Conservation (phyloP, 768 basidiomycete species). For the Cubamyces lactineus region DNA sequence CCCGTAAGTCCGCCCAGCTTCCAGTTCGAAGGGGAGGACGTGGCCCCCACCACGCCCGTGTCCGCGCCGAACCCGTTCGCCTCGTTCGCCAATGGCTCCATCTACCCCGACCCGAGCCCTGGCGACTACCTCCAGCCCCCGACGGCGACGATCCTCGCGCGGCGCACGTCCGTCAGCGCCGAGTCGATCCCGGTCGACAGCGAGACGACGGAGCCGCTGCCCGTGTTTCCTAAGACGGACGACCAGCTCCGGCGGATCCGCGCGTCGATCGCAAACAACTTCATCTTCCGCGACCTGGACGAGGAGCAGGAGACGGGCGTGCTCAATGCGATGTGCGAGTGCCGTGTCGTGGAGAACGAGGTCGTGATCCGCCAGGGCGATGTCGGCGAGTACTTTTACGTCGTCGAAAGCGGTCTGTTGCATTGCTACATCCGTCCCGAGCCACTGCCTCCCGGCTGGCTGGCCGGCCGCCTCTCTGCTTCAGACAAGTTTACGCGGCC, state of each 20-base stretch:
- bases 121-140: conserved; percentile 76
- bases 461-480: conserved; percentile 45
- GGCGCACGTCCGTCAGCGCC: conserved; percentile 93
- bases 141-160: conserved; percentile 78
- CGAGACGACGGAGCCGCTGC: conserved; percentile 64
- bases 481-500: conserved; percentile 63
- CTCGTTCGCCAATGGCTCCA: conserved; percentile 36
- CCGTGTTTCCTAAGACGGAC: conserved; percentile 74
- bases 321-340: conserved; percentile 94
- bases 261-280: conserved; percentile 83
- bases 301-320: conserved; percentile 95
- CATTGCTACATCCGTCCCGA: conserved; percentile 81
- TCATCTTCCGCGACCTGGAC: conserved; percentile 95
- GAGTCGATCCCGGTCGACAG: conserved; percentile 91
- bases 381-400: conserved; percentile 96
- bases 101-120: conserved; percentile 39
- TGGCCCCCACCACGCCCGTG: conserved; percentile 64
- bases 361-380: conserved; percentile 98
- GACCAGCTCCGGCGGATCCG: conserved; percentile 90
- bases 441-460: conserved; percentile 63
- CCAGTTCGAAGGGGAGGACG: conserved; percentile 59
- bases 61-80: conserved; percentile 45
- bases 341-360: conserved; percentile 66
- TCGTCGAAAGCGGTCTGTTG: conserved; percentile 87
- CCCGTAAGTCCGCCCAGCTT: conserved; percentile 53